Base-by-base conservation (phyloP, 805 yeast genomes). In the Candida awuae region DNA sequence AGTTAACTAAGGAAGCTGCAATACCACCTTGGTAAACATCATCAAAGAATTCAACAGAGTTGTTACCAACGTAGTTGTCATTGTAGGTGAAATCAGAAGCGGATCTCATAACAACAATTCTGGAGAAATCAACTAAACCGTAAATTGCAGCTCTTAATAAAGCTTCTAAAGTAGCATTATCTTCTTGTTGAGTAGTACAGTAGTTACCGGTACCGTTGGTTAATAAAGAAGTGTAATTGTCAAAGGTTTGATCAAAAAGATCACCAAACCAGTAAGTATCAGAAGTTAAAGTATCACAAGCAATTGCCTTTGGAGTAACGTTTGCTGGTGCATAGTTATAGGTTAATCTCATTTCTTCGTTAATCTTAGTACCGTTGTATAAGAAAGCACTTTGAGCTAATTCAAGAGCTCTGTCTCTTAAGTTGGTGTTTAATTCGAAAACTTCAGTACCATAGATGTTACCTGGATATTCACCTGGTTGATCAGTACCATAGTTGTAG, bases 111-210 rank as follows among this genome's bases (percentile, higher is more conserved):
- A 75, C 63, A 10, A 76, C 73, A 44, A 77, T 64, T 59, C 83
- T 69, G 44, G 68, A 59, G 54, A 59, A 77, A 55, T 75, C 80
- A 37, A 72, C 74, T 43, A 75, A 63, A 8, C 78, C 80, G 47
- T 62, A 64, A 43, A 61, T 62, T 44, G 71, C 72, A 51, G 70
- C 67, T 62, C 84, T 70, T 34, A 73, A 49, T 41, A 77, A 56
- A 8, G 75, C 73, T 55, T 77, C 82, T 51, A 77, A 67, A 13
- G 78, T 63, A 14, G 84, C 84, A 53, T 75, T 73, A 53, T 78
- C 84, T 56, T 78, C 84, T 56, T 77, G 82, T 39, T 79, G 80
- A 32, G 81, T 70, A 31, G 77, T 54, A 55, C 81, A 74, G 63
- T 75, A 77, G 12, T 58, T 59, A 20, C 74, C 81, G 28, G 77